Evolutionary conservation across 495 filamentous ascomycete genomes (phyloP), one percentile per base, ranked within the genome.

Genomic region (Pyrenopolyporus hunteri): DNA sequence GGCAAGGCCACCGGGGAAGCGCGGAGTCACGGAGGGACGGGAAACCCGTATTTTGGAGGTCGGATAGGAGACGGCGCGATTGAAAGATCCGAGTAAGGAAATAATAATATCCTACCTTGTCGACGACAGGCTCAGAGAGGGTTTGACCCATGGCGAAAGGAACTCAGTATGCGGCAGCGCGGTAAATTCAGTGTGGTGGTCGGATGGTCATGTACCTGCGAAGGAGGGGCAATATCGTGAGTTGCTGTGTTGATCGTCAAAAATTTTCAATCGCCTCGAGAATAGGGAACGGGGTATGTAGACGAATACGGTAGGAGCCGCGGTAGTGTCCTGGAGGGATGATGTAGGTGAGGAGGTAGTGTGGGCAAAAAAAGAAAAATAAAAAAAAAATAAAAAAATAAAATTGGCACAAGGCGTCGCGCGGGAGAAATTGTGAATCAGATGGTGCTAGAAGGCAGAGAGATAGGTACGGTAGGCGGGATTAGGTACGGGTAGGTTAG

Each of bases 91-190:
- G 28, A 57, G 25, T 23, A 42, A 22, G 20, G 37, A 48, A 35
- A 52, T 49, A 39, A 39, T 14, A 13, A 45, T 49, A 56, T 78
- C 88, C 71, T 82, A 98, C 94, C 92, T 98, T 98, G 70, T 98
- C 94, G 64, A 96, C 89, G 68, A 98, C 93, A 46, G 94, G 94
- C 83, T 98, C 95, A 73, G 94, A 98, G 72, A 98, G 88, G 74
- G 94, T 98, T 85, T 98, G 94, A 85, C 94, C 94, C 94, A 98
- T 98, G 72, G 69, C 63, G 58, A 71, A 60, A 62, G 45, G 45
- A 53, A 28, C 39, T 53, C 46, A 51, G 36, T 45, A 47, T 52
- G 44, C 49, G 14, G 63, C 62, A 45, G 53, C 52, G 66, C 57
- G n/a, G 57, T 54, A 29, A 37, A 25, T 13, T 53, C 35, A 64